These are phyloP conservation scores for Puccinia coronata DNA, from an alignment of 1,284 basidiomycete genomes.

Conservation along the genomic window DNA sequence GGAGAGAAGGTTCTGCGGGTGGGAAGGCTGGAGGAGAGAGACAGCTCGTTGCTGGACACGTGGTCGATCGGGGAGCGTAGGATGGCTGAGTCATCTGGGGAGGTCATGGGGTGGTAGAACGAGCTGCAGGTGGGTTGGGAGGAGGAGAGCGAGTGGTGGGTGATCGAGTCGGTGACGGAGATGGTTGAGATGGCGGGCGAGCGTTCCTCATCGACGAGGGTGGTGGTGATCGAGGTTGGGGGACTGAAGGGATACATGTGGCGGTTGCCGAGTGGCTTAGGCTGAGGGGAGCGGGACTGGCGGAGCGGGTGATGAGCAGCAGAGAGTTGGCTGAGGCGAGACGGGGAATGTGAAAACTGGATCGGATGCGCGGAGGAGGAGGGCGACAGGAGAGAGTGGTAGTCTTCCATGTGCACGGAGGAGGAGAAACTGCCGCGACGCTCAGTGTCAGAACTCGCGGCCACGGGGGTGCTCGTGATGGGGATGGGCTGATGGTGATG, in stretches of 20 bases:
- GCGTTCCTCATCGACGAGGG: not conserved
- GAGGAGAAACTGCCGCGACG: slow-evolving; percentile 1
- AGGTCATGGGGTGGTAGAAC: not conserved
- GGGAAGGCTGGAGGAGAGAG: slow-evolving; percentile 20
- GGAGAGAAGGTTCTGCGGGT: slow-evolving; percentile 6
- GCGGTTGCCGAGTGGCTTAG: slow-evolving; percentile 5
- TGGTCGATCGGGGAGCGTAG: not conserved
- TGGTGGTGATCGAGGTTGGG: slow-evolving; percentile 17
- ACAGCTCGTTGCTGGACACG: not conserved
- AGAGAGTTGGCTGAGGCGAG: not conserved
- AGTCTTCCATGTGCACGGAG: not conserved
- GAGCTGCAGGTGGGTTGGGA: not conserved
- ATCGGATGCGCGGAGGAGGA: slow-evolving; percentile 4
- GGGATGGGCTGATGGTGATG: slow-evolving; percentile 14
- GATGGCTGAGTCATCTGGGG: not conserved
- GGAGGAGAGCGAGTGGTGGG: slow-evolving; percentile 6
- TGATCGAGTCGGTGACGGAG: not conserved
- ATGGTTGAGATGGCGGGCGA: slow-evolving; percentile 15
- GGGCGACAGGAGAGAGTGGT: not conserved
- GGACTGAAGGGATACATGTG: slow-evolving; percentile 18
- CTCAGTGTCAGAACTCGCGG: not conserved
- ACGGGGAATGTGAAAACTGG: not conserved
- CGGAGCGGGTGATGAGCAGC: not conserved
- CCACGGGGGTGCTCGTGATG: not conserved
- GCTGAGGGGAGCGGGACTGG: not conserved